Evolutionary conservation across 441 rosid genomes (phyloP).

Genomic region (Populus hybrid): DNA sequence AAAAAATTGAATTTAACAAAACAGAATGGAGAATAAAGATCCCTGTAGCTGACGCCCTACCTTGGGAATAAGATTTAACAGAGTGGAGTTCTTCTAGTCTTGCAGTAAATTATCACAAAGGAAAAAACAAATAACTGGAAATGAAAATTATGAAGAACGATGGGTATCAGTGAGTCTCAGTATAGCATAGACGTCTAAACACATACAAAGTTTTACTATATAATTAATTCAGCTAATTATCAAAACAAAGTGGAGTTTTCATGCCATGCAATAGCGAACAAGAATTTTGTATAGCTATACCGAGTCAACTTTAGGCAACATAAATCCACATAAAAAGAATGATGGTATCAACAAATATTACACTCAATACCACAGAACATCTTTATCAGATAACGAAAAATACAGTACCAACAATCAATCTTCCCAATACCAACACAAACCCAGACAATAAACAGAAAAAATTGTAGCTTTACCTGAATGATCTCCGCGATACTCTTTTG

Average conservation of each 20-base stretch:
- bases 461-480: conserved; percentile 53
- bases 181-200: neutral
- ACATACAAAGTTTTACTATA: neutral
- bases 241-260: neutral
- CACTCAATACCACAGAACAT: neutral
- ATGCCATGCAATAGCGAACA: neutral
- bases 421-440: conserved; percentile 3
- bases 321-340: neutral
- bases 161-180: neutral
- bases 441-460: conserved; percentile 1
- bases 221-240: neutral
- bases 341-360: neutral
- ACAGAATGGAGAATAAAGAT: neutral
- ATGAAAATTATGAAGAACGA: neutral
- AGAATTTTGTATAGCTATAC: neutral
- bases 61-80: neutral
- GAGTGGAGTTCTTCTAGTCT: neutral
- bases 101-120: neutral
- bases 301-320: neutral
- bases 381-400: neutral
- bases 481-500: conserved; percentile 66
- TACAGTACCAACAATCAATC: conserved; percentile 4
- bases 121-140: neutral
- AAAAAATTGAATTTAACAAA: neutral
- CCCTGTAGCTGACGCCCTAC: neutral